Evolutionary conservation across 805 yeast genomes (phyloP).

Genomic region (Suhomyces pyralidae): DNA sequence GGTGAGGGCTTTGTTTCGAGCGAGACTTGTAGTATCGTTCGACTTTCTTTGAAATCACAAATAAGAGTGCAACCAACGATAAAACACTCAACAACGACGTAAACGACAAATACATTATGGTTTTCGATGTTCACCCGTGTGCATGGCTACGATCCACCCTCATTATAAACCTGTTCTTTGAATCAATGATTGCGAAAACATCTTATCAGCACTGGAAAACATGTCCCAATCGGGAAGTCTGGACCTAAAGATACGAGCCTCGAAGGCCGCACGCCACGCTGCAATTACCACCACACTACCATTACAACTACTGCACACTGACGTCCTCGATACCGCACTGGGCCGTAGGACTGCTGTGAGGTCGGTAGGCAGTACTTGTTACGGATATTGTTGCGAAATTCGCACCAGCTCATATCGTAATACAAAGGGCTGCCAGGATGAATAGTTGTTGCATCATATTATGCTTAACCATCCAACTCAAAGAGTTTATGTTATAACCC

Average conservation of each 20-base stretch:
- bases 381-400: background rate
- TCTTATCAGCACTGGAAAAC: conserved; percentile 2
- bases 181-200: background rate
- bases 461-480: background rate
- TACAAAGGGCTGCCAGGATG: too few species aligned
- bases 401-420: background rate
- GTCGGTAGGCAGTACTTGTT: background rate
- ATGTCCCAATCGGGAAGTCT: conserved; percentile 6
- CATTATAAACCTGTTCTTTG: background rate
- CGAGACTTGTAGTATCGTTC: background rate
- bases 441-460: too few species aligned
- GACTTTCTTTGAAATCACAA: background rate
- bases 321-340: background rate
- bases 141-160: background rate
- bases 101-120: background rate
- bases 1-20: background rate
- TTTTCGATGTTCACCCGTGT: background rate
- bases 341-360: background rate
- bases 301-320: background rate
- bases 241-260: background rate
- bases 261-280: background rate
- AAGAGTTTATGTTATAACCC: too few species aligned
- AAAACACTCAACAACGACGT: background rate
- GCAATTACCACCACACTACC: background rate
- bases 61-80: background rate